Evolutionary conservation across 139 green algal species (phyloP).

Genomic region (Zygnema cylindricum): DNA sequence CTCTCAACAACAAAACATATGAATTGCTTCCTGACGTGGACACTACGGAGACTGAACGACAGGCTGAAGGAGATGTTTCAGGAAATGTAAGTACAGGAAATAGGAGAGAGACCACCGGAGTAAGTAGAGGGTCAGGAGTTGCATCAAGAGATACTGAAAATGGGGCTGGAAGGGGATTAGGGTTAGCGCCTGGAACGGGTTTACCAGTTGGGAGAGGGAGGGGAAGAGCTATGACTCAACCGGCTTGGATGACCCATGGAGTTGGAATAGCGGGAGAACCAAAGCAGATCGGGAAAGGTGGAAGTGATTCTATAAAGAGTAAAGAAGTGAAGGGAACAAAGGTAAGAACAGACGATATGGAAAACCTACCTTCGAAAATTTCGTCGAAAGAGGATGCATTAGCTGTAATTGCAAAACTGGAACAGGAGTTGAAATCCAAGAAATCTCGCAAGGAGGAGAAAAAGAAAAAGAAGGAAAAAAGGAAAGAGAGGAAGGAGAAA

Average conservation of each 20-base stretch:
- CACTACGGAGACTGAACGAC: neutral
- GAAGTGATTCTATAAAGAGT: neutral
- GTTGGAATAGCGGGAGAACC: neutral
- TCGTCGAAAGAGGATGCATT: neutral
- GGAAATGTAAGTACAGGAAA: neutral
- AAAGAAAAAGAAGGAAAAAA: slow-evolving; percentile 9
- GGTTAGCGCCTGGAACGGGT: slow-evolving; percentile 10
- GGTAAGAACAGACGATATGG: neutral
- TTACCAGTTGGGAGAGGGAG: slow-evolving; percentile 2
- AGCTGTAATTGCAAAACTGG: slow-evolving; percentile 11
- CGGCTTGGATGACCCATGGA: slow-evolving; percentile 21
- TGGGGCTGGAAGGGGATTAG: neutral
- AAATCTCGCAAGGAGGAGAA: neutral
- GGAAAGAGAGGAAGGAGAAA: neutral
- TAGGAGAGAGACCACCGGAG: neutral
- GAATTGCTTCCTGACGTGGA: slow-evolving; percentile 48
- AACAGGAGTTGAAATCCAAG: neutral
- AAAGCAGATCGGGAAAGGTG: slow-evolving; percentile 4
- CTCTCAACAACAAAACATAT: slow-evolving; percentile 18
- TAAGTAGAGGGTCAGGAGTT: slow-evolving; percentile 14
- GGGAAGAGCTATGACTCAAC: slow-evolving; percentile 12
- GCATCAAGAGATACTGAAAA: neutral
- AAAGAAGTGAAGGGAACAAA: slow-evolving; percentile 25
- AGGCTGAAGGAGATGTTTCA: neutral
- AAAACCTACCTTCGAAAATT: neutral